Evolutionary conservation across 1,139 yeast species (phyloP).

Genomic region (Sugiyamaella pinicola): DNA sequence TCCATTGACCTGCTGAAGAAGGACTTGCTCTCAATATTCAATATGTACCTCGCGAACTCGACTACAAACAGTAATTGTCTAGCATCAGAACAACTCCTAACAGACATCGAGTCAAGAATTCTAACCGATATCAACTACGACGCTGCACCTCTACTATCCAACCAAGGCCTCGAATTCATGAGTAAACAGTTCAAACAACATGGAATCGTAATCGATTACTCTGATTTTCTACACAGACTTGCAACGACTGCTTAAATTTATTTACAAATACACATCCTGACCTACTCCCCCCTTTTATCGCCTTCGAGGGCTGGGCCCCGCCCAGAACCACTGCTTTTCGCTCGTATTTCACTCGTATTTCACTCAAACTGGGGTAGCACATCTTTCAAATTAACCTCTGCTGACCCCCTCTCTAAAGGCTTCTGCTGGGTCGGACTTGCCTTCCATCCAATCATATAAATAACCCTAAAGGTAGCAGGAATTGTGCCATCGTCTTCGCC

Average conservation of each 20-base stretch:
- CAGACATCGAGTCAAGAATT: constrained; percentile 23
- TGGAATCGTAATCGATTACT: constrained; percentile 22
- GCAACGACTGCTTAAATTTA: neutral
- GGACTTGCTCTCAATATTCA: constrained; percentile 1
- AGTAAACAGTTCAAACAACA: constrained; percentile 19
- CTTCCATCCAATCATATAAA: constrained; percentile 90
- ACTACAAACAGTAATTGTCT: constrained; percentile 6
- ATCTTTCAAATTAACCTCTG: constrained; percentile 67
- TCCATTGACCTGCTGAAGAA: neutral
- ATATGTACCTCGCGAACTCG: neutral
- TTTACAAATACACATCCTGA: neutral
- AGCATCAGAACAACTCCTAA: constrained; percentile 19
- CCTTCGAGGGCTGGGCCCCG: too few relatives aligned
- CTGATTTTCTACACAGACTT: neutral
- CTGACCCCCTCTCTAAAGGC: constrained; percentile 74
- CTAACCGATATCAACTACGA: constrained; percentile 26
- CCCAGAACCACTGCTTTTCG: too few relatives aligned
- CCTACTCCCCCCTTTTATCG: too few relatives aligned
- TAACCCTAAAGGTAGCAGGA: constrained; percentile 67
- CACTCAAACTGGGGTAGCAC: constrained; percentile 42
- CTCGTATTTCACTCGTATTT: neutral
- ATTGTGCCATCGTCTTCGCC: constrained; percentile 56
- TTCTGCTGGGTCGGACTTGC: constrained; percentile 67
- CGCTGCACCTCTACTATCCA: constrained; percentile 21
- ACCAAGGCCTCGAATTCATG: constrained; percentile 24